Percentiles rank a stretch among this genome's conserved stretches.
Evolutionary conservation across 2,329 filamentous ascomycete species (phyloP).

Genomic region (Penicillium olsonii): DNA sequence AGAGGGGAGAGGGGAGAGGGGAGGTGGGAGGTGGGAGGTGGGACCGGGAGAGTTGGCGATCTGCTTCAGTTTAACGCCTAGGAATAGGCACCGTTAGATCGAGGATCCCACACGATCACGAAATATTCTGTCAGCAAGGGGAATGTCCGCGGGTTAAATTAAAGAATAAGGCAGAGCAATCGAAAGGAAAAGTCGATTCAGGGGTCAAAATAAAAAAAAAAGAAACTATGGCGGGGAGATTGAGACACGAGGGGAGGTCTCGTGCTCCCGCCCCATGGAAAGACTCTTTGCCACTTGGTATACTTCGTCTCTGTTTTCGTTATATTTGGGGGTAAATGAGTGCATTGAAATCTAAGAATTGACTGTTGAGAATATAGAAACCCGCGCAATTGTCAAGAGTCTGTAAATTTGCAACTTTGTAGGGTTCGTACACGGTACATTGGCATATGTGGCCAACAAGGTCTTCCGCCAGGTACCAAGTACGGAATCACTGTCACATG

Average conservation of each 20-base stretch:
- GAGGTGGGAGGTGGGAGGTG: conserved; percentile 6
- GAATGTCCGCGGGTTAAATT: not conserved
- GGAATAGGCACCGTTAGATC: conserved; percentile 1
- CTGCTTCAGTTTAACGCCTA: not conserved
- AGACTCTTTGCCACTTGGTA: conserved; percentile 12
- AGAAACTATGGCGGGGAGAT: conserved; percentile 10
- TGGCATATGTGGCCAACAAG: no score
- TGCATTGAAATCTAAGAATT: no score
- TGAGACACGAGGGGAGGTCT: conserved; percentile 30
- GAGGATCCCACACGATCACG: not conserved
- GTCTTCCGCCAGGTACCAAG: no score
- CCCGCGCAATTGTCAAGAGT: no score
- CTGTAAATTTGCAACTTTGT: no score
- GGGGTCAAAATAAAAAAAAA: conserved; percentile 1
- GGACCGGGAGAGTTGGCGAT: not conserved
- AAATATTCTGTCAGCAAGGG: not conserved
- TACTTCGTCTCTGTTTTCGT: no score
- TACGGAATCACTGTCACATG: no score
- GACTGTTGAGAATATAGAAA: no score
- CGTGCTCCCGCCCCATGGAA: conserved; percentile 34
- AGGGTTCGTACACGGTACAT: no score
- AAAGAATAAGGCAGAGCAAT: conserved; percentile 6
- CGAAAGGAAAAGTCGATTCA: not conserved
- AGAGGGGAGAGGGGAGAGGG: conserved; percentile 3
- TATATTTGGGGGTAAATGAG: no score